Evolutionary conservation across 768 basidiomycete genomes (phyloP).

Genomic region (Panaeolus cyanescens): DNA sequence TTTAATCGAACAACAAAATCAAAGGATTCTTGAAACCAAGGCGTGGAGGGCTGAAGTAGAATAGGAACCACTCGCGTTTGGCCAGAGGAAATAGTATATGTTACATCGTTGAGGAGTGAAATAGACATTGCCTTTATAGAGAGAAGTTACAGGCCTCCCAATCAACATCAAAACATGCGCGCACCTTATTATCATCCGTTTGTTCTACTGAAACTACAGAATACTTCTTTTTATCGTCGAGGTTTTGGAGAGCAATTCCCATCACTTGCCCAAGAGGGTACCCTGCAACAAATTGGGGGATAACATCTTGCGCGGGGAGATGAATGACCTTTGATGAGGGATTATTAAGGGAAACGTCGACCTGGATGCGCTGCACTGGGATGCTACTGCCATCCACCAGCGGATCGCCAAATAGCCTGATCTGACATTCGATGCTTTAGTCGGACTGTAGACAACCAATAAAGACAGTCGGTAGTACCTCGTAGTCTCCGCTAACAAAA

Average conservation of each 20-base stretch:
- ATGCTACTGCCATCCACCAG: conserved; percentile 33
- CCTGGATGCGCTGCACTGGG: conserved; percentile 58
- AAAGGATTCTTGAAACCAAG: conserved; percentile 33
- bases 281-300: conserved; percentile 74
- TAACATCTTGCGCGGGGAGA: conserved; percentile 53
- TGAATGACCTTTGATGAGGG: conserved; percentile 31
- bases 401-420: conserved; percentile 84
- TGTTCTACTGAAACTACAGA: neutral
- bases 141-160: neutral
- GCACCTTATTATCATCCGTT: conserved; percentile 14
- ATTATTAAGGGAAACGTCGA: conserved; percentile 43
- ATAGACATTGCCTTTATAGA: neutral
- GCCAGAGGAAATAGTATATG: conserved; percentile 18
- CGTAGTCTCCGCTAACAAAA: conserved; percentile 82
- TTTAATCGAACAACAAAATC: conserved; percentile 40
- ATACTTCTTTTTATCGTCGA: conserved; percentile 3
- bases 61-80: conserved; percentile 67
- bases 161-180: neutral
- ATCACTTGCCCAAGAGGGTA: conserved; percentile 72
- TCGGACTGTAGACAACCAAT: too few species aligned
- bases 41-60: conserved; percentile 39
- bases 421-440: too few species aligned
- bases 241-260: conserved; percentile 62
- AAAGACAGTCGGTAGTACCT: too few species aligned
- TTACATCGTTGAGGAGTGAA: neutral